Evolutionary conservation across 2,329 filamentous ascomycete species (phyloP), one percentile per base, ranked within the genome.

Genomic region (Hypoxylon sp.): DNA sequence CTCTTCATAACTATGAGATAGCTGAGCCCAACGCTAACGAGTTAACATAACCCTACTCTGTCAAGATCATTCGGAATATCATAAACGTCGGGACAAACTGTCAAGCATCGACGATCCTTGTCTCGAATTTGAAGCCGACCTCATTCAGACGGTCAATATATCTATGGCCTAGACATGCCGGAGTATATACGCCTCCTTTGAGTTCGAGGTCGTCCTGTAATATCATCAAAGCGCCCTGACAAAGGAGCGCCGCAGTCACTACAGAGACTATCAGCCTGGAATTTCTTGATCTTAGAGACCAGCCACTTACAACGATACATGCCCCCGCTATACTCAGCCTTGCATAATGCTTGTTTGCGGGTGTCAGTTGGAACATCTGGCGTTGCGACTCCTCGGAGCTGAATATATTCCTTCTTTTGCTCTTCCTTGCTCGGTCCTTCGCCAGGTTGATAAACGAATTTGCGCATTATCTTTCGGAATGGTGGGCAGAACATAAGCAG

Each of bases 121-220:
- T 82, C 72, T 91, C 86, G 46, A 91, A 82, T 74, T 86, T 86
- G 73, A 94, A 85, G 2, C 90, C 91, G 39, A 81, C 84, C 32
- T 83, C 81, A 34, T 85, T 80, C 41, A 92, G 73, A 12, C 89
- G 83, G 73, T 93, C 87, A 63, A 93, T 81, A 73, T 87, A 91
- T 8, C 83, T 80, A 70, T 90, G 87, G 0, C 91, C 91, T 2
- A 94, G 79, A 57, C 87, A 91, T 0, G 91, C 90, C 0, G 91
- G 88, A 1, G 92, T 94, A 67, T 91, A 87, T 23, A 93, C 80
- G 2, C 91, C 91, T 16, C 91, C 91, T 1, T 82, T 82, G 11
- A 92, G 79, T 34, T 83, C 77, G 11, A 87, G 79, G 12, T 88
- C 83, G 39, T 91, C 89, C 62, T 90, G 82, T 14, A 93, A 79